A percentile compares a stretch with the other conserved stretches of the same genome.
These are phyloP conservation scores for Sporothrix phasma DNA, from an alignment of 2,329 filamentous ascomycete genomes.

Conservation along the genomic window DNA sequence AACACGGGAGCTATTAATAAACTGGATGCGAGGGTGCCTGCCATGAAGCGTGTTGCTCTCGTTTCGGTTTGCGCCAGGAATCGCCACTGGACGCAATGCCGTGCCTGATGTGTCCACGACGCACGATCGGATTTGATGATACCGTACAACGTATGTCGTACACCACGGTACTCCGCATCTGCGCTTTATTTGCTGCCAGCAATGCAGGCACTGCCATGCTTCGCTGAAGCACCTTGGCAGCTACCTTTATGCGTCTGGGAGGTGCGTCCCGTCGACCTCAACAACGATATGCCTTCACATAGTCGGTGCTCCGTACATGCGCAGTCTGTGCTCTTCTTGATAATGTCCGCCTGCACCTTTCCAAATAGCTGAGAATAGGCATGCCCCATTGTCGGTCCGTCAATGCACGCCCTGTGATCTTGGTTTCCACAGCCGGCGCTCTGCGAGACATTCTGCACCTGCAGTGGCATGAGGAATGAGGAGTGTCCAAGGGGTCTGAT, in stretches of 20 bases:
- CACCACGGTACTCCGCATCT: too few species aligned
- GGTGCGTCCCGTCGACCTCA: neutral
- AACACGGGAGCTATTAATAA: neutral
- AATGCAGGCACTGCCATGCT: too few species aligned
- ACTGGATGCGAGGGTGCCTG: neutral
- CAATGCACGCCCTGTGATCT: constrained; percentile 3
- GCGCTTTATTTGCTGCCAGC: too few species aligned
- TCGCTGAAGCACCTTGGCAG: neutral
- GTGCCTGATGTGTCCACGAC: constrained; percentile 3
- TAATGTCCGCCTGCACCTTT: neutral
- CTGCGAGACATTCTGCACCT: neutral
- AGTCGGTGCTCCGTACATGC: neutral
- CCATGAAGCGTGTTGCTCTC: neutral
- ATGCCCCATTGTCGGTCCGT: neutral
- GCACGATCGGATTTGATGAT: neutral
- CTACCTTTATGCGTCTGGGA: constrained; percentile 5
- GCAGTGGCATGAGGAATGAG: neutral
- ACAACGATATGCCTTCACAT: neutral
- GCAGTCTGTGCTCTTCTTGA: neutral
- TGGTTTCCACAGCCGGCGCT: neutral
- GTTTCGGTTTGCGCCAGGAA: constrained; percentile 3
- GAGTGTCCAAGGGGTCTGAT: neutral
- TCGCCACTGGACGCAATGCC: neutral
- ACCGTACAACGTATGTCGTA: neutral
- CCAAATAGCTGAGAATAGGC: too few species aligned